phyloP scores from a whole-genome alignment of 495 filamentous ascomycete genomes.

The Daldinia vernicosa region DNA sequence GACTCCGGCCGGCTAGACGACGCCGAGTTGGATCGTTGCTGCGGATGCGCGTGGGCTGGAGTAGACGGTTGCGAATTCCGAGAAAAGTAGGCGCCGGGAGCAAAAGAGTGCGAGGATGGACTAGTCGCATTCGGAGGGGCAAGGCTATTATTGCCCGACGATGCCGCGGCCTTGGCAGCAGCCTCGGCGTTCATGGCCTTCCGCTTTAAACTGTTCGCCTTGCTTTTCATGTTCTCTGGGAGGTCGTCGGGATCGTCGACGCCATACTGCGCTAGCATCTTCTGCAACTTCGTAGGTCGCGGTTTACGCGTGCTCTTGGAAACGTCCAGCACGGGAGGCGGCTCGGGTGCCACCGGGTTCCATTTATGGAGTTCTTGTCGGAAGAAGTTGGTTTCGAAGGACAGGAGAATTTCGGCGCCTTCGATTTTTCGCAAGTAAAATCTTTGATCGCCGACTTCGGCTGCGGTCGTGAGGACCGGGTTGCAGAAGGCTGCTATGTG shows the following conservation, averaged over 20 bases:
- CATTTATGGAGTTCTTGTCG: slow-evolving; percentile 95
- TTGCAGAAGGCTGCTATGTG: slow-evolving; percentile 85
- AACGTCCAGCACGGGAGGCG: slow-evolving; percentile 81
- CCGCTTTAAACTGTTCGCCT: slow-evolving; percentile 70
- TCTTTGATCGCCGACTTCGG: slow-evolving; percentile 88
- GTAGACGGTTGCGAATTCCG: slow-evolving; percentile 53
- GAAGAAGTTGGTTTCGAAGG: slow-evolving; percentile 97
- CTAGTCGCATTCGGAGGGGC: slow-evolving; percentile 48
- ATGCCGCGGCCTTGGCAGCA: slow-evolving; percentile 38
- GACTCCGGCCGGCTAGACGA: slow-evolving; percentile 48
- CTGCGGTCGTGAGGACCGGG: slow-evolving; percentile 77
- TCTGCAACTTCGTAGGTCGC: slow-evolving; percentile 95
- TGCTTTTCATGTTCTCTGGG: slow-evolving; percentile 79
- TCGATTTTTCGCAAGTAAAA: slow-evolving; percentile 99
- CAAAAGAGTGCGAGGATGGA: slow-evolving; percentile 48
- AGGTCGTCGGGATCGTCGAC: slow-evolving; percentile 89
- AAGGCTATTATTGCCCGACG: slow-evolving; percentile 28
- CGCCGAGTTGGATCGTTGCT: slow-evolving; percentile 42
- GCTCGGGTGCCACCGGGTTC: slow-evolving; percentile 87
- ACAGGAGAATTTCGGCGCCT: slow-evolving; percentile 91
- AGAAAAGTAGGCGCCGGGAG: slow-evolving; percentile 47
- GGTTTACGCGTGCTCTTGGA: slow-evolving; percentile 97
- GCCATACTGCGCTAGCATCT: slow-evolving; percentile 87
- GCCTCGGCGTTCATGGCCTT: slow-evolving; percentile 61
- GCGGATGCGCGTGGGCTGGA: slow-evolving; percentile 51